phyloP scores from a whole-genome alignment of 768 basidiomycete species.

The Leucocoprinus leucothites region DNA sequence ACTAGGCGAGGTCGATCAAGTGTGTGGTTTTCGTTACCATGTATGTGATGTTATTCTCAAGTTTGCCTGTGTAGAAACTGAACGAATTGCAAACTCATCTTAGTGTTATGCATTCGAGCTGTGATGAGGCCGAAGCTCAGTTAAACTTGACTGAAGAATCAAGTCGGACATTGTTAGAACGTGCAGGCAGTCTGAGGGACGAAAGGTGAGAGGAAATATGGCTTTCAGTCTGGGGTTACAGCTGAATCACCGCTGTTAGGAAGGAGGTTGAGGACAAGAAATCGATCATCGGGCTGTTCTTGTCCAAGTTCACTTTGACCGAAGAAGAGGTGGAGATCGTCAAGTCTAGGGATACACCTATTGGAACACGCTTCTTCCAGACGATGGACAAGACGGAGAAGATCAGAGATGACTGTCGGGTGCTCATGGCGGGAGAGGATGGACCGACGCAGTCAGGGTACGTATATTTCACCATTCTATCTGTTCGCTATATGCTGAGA shows the following conservation, averaged over 20 bases:
- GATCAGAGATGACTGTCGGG: conserved; percentile 81
- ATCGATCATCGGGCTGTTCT: conserved; percentile 75
- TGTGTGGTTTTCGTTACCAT: conserved; percentile 37
- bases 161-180: conserved; percentile 76
- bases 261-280: conserved; percentile 68
- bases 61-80: conserved; percentile 60
- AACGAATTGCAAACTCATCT: conserved; percentile 76
- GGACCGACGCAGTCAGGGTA: conserved; percentile 78
- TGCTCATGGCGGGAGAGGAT: conserved; percentile 84
- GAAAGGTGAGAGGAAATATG: conserved; percentile 52
- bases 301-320: conserved; percentile 80
- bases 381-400: conserved; percentile 85
- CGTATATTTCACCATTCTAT: conserved; percentile 13
- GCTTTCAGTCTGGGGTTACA: background rate
- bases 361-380: conserved; percentile 72
- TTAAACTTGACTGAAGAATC: conserved; percentile 72
- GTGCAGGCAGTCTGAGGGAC: conserved; percentile 70
- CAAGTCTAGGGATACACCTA: conserved; percentile 72
- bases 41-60: conserved; percentile 4
- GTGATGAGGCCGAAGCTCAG: conserved; percentile 80
- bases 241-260: conserved; percentile 31
- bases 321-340: conserved; percentile 72
- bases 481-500: background rate
- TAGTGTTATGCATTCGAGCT: conserved; percentile 73
- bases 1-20: conserved; percentile 87